Percentiles rank a stretch among this genome's conserved stretches.
These are phyloP conservation scores for Hymenotorrendiella dingleyae DNA, from an alignment of 2,329 filamentous ascomycete genomes.

Conservation along the genomic window DNA sequence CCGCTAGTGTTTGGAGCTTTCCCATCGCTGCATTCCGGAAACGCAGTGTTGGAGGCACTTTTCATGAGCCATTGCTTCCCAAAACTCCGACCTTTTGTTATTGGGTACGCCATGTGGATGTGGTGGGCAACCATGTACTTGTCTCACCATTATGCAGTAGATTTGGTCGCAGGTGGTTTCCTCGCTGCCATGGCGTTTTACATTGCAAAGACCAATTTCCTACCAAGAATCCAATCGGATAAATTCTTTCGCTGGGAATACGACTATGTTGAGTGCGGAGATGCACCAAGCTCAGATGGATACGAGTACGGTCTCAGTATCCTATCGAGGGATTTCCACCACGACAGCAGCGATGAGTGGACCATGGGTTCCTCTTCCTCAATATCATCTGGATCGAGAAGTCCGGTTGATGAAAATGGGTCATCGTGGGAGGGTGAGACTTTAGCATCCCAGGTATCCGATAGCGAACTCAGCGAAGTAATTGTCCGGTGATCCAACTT, in stretches of 20 bases:
- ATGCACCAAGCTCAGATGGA: conserved; percentile 48
- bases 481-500: conserved; percentile 20
- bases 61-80: conserved; percentile 95
- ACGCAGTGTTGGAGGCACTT: conserved; percentile 80
- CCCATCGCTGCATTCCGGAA: conserved; percentile 85
- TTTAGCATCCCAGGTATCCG: conserved; percentile 33
- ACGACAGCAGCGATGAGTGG: conserved; percentile 75
- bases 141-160: conserved; percentile 93
- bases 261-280: conserved; percentile 83
- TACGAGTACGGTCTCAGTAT: conserved; percentile 43
- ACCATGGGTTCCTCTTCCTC: conserved; percentile 75
- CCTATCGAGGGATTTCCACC: conserved; percentile 22
- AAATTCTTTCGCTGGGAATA: conserved; percentile 93
- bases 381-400: conserved; percentile 30
- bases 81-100: conserved; percentile 69
- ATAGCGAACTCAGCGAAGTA: conserved; percentile 29
- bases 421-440: conserved; percentile 53
- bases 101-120: conserved; percentile 83
- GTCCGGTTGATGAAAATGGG: conserved; percentile 48
- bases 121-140: conserved; percentile 99
- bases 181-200: conserved; percentile 76
- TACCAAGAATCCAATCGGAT: conserved; percentile 75
- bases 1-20: conserved; percentile 94
- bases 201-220: conserved; percentile 69
- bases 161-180: conserved; percentile 80